Evolutionary conservation across 75 land plant species (phyloP).

Genomic region (Pinus taeda): DNA sequence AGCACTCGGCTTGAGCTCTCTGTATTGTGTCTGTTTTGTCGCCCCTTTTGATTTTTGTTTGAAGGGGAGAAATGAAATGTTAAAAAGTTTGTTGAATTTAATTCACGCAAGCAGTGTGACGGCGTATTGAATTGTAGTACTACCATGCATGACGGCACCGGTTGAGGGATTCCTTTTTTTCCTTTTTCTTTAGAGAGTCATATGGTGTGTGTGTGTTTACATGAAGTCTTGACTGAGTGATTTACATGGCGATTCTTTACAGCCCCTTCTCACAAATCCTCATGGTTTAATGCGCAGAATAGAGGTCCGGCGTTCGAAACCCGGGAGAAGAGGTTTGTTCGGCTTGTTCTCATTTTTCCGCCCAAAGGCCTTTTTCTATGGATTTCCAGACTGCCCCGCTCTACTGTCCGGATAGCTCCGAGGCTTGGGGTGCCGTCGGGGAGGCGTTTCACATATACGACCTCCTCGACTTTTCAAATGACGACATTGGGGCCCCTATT

Average conservation of each 20-base stretch:
- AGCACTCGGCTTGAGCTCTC: not conserved
- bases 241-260: not conserved
- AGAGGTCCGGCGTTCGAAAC: not conserved
- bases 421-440: not conserved
- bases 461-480: constrained; percentile 38
- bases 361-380: not conserved
- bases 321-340: not conserved
- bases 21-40: not conserved
- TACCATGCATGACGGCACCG: constrained; percentile 12
- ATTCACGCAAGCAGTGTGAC: constrained; percentile 8
- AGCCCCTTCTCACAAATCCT: not conserved
- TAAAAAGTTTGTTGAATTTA: not conserved
- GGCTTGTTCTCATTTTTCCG: not conserved
- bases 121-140: constrained; percentile 9
- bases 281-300: not conserved
- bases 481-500: constrained; percentile 44
- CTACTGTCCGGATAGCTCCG: not conserved
- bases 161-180: not conserved
- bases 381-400: not conserved
- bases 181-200: not conserved
- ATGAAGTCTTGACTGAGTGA: not conserved
- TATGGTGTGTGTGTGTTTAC: not conserved
- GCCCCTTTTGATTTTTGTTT: not conserved
- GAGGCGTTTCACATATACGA: constrained; percentile 27
- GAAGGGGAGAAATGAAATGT: not conserved